Conservation (phyloP, 495 filamentous ascomycete species). For the Podospora pseudocomata region DNA sequence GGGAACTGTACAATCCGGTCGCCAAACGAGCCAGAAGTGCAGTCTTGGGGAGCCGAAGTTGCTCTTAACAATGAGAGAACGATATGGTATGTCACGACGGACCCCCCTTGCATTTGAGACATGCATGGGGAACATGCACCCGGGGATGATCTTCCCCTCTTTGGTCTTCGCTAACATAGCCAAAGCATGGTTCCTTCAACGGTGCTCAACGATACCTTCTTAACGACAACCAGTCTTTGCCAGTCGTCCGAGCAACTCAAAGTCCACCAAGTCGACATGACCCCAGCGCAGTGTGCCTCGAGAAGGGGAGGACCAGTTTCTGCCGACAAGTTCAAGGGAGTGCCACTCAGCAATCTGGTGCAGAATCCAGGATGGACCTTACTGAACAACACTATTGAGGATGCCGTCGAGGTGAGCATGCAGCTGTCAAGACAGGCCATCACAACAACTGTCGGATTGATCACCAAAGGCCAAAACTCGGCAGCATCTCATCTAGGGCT, state of each 20-base stretch:
- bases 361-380: slow-evolving; percentile 13
- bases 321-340: background rate
- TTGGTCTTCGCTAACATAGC: background rate
- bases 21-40: slow-evolving; percentile 11
- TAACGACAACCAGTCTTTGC: slow-evolving; percentile 13
- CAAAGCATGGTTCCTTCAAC: slow-evolving; percentile 15
- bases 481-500: slow-evolving; percentile 20
- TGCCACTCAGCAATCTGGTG: background rate
- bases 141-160: background rate
- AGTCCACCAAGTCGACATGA: slow-evolving; percentile 8
- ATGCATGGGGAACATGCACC: background rate
- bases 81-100: slow-evolving; percentile 4
- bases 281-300: slow-evolving; percentile 9
- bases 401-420: slow-evolving; percentile 11
- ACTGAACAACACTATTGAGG: slow-evolving; percentile 10
- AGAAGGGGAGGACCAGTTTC: slow-evolving; percentile 16
- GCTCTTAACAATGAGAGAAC: slow-evolving; percentile 5
- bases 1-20: slow-evolving; percentile 14
- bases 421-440: slow-evolving; percentile 9
- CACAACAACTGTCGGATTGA: slow-evolving; percentile 11
- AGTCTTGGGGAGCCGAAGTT: slow-evolving; percentile 15
- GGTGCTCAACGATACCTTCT: slow-evolving; percentile 13
- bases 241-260: slow-evolving; percentile 10
- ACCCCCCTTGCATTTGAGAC: background rate
- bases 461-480: slow-evolving; percentile 15